phyloP scores from a whole-genome alignment of 2,329 filamentous ascomycete species.

The Penicillium italicum region DNA sequence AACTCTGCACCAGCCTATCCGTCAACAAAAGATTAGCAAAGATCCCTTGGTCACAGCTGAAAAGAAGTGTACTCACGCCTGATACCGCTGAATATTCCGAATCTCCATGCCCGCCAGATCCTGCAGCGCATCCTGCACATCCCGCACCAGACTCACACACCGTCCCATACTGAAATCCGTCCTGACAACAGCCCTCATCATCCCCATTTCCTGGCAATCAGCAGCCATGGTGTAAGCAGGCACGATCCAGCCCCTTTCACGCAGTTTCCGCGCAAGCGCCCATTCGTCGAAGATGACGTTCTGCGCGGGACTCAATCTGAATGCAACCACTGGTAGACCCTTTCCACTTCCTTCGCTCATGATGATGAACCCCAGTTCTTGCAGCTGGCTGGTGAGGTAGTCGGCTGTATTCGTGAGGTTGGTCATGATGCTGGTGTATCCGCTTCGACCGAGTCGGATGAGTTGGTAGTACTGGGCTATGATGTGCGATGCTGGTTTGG shows the following conservation, averaged over 20 bases:
- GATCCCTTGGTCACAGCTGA: no score
- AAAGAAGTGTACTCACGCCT: conserved; percentile 6
- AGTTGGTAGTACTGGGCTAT: conserved; percentile 98
- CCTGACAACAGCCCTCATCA: conserved; percentile 84
- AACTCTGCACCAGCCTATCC: conserved; percentile 1
- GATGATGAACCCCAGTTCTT: conserved; percentile 75
- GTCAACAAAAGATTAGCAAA: background rate
- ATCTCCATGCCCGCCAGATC: conserved; percentile 68
- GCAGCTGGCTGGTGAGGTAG: conserved; percentile 70
- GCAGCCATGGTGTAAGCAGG: conserved; percentile 96
- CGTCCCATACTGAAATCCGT: conserved; percentile 82
- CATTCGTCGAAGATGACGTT: conserved; percentile 67
- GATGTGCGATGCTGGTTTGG: conserved; percentile 87
- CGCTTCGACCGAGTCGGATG: conserved; percentile 68
- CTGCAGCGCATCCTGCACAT: conserved; percentile 71
- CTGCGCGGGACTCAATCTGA: conserved; percentile 62
- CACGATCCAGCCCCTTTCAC: conserved; percentile 83
- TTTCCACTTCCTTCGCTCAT: conserved; percentile 74
- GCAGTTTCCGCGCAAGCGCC: conserved; percentile 73
- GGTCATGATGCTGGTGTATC: conserved; percentile 48
- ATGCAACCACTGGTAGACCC: conserved; percentile 84
- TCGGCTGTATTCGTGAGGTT: conserved; percentile 85
- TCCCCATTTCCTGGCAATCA: conserved; percentile 74
- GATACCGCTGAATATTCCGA: conserved; percentile 12
- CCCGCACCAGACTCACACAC: conserved; percentile 71